Evolutionary conservation across 371 early-diverging fungal genomes (phyloP).

Genomic region (Rhizopus microsporus): DNA sequence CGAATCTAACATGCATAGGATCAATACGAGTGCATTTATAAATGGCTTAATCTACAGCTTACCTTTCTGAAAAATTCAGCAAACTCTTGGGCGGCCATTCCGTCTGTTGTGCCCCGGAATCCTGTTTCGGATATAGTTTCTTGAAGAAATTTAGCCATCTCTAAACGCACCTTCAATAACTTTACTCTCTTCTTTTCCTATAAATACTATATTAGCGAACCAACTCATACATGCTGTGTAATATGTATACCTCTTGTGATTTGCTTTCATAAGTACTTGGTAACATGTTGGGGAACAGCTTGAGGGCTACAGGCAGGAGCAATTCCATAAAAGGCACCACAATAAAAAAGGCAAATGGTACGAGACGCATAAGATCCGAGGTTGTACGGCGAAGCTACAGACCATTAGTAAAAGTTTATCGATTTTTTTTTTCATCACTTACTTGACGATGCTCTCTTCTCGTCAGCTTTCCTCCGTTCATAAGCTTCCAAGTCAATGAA

Average conservation of each 20-base stretch:
- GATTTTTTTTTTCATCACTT: conserved; percentile 16
- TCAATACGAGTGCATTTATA: neutral
- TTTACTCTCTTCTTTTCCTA: conserved; percentile 82
- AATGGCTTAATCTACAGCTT: neutral
- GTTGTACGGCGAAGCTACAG: conserved; percentile 2
- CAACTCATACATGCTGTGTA: too few species aligned
- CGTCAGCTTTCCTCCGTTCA: conserved; percentile 75
- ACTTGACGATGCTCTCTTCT: conserved; percentile 89
- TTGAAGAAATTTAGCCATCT: conserved; percentile 93
- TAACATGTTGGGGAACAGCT: conserved; percentile 96
- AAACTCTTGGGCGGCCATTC: conserved; percentile 76
- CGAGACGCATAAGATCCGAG: conserved; percentile 83
- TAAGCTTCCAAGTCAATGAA: conserved; percentile 72
- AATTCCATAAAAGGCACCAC: conserved; percentile 96
- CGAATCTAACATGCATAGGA: conserved; percentile 61
- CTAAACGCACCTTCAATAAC: conserved; percentile 85
- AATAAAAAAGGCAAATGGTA: conserved; percentile 92
- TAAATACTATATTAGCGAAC: neutral
- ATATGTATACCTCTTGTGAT: conserved; percentile 60
- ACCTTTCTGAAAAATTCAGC: conserved; percentile 82
- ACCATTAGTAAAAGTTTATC: neutral
- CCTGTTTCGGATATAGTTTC: conserved; percentile 92
- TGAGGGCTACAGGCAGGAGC: conserved; percentile 86
- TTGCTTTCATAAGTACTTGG: conserved; percentile 95
- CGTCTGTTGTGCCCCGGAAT: conserved; percentile 52